phyloP scores from a whole-genome alignment of 768 basidiomycete genomes.

The Strobilomyces confusus region DNA sequence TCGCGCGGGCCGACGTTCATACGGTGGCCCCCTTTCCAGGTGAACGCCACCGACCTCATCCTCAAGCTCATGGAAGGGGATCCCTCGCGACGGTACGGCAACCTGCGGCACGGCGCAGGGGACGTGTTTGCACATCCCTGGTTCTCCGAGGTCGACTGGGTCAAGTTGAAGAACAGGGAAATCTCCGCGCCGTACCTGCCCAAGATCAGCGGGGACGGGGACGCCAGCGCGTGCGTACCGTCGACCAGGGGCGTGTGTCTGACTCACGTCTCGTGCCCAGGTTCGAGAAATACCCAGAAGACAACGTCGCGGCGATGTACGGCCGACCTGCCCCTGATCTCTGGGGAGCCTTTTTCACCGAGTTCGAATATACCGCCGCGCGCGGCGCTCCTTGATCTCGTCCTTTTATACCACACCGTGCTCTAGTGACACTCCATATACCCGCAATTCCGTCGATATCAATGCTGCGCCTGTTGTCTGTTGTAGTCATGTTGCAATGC shows the following conservation, averaged over 20 bases:
- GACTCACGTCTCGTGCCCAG: slow-evolving; percentile 32
- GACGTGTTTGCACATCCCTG: slow-evolving; percentile 93
- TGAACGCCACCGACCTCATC: slow-evolving; percentile 83
- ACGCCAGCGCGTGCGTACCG: slow-evolving; percentile 81
- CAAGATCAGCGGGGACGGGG: slow-evolving; percentile 87
- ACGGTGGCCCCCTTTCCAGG: slow-evolving; percentile 75
- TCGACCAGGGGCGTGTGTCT: background rate
- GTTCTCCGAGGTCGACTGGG: slow-evolving; percentile 95
- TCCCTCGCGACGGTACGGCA: slow-evolving; percentile 85
- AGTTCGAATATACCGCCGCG: slow-evolving; percentile 59
- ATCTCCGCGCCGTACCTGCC: slow-evolving; percentile 96
- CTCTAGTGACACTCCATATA: slow-evolving; percentile 14
- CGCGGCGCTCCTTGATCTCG: slow-evolving; percentile 35
- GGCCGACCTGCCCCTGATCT: slow-evolving; percentile 55
- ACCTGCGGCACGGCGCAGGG: slow-evolving; percentile 79
- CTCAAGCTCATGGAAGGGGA: slow-evolving; percentile 87
- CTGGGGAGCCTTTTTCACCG: slow-evolving; percentile 68
- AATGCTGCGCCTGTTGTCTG: background rate
- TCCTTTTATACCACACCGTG: background rate
- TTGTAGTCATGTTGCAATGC: slow-evolving; percentile 1
- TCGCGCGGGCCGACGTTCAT: slow-evolving; percentile 68
- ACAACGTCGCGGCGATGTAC: slow-evolving; percentile 57
- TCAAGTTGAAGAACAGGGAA: slow-evolving; percentile 70
- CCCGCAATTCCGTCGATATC: slow-evolving; percentile 7
- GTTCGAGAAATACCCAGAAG: slow-evolving; percentile 78